These are phyloP conservation scores for Avena eriantha DNA, from an alignment of 176 grass and related monocot genomes.

Conservation along the genomic window DNA sequence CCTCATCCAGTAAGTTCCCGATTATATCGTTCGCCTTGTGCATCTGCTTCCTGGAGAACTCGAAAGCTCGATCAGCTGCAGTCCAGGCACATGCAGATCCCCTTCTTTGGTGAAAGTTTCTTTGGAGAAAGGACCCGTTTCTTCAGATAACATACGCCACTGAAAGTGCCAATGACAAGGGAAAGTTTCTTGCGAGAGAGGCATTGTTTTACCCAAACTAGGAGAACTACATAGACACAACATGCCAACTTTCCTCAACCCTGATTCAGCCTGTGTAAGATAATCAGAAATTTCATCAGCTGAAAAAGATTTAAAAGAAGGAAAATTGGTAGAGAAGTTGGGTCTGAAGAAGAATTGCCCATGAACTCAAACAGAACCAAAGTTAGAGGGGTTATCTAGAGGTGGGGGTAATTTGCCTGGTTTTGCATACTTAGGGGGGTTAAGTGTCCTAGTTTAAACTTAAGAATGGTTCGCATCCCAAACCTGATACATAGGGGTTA, in stretches of 20 bases:
- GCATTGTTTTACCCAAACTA: constrained; percentile 33
- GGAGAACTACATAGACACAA: neutral
- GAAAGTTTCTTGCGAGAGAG: constrained; percentile 56
- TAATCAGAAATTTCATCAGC: constrained; percentile 54
- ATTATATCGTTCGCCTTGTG: constrained; percentile 87
- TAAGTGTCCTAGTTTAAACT: too few relatives aligned
- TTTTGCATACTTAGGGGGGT: too few relatives aligned
- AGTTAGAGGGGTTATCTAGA: too few relatives aligned
- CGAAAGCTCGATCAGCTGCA: constrained; percentile 78
- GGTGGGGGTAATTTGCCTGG: too few relatives aligned
- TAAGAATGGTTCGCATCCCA: too few relatives aligned
- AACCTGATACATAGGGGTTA: too few relatives aligned
- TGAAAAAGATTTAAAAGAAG: constrained; percentile 64
- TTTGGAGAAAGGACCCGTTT: constrained; percentile 47
- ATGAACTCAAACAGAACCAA: too few relatives aligned
- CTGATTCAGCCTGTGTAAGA: constrained; percentile 19
- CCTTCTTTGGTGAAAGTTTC: constrained; percentile 64
- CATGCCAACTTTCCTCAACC: constrained; percentile 10
- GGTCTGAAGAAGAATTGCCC: too few relatives aligned
- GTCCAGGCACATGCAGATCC: constrained; percentile 84
- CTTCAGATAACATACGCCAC: constrained; percentile 13
- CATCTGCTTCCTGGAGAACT: constrained; percentile 94
- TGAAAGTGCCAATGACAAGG: neutral
- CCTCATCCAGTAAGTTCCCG: constrained; percentile 62
- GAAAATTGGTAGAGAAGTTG: too few relatives aligned